Evolutionary conservation across 2,329 filamentous ascomycete genomes (phyloP), one percentile per base, ranked within the genome.

Genomic region (Penicillium sp.): DNA sequence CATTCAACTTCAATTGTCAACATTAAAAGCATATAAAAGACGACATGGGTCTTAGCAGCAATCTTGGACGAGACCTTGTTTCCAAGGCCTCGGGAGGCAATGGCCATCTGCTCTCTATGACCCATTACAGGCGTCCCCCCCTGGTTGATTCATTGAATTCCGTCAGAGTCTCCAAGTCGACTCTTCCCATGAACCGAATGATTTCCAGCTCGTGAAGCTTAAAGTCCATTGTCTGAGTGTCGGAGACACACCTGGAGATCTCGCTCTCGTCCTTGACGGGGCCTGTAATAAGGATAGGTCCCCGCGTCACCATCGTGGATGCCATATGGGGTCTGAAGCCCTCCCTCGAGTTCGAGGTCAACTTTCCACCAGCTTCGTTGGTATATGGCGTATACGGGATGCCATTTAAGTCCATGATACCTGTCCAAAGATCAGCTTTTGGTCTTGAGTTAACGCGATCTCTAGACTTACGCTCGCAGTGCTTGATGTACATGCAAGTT

Each of bases 181-280:
- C 18, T 21, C 46, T 44, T 16, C 49, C 46, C 46, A 54, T 40
- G 29, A 32, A 45, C 32, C 51, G 41, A 39, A 54, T 32, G 5
- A 54, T 8, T 27, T 54, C 51, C 41, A 54, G 34, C 21, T 54
- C 46, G 27, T 54, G 51, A 50, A 54, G 51, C 16, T 42, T 49
- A 27, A 45, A 44, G n/a, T 54, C 51, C n/a, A 54, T 44, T 3
- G 46, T 50, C 41, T 50, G 51, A 14, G 51, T 46, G 34, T 54
- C 51, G 1, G 51, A 32, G 5, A 54, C 51, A 2, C 24, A 50
- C 16, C 41, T 38, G 14, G 34, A 40, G 5, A 54, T 46, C 13
- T 54, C 51, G 3, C 22, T 27, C 13, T 50, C 40, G 11, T 34
- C 22, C 11, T 29, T 27, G 16, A 54, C 40, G n/a, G 51, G 32